phyloP scores from a whole-genome alignment of 345 rosid genomes.

The Ceriops zippeliana region DNA sequence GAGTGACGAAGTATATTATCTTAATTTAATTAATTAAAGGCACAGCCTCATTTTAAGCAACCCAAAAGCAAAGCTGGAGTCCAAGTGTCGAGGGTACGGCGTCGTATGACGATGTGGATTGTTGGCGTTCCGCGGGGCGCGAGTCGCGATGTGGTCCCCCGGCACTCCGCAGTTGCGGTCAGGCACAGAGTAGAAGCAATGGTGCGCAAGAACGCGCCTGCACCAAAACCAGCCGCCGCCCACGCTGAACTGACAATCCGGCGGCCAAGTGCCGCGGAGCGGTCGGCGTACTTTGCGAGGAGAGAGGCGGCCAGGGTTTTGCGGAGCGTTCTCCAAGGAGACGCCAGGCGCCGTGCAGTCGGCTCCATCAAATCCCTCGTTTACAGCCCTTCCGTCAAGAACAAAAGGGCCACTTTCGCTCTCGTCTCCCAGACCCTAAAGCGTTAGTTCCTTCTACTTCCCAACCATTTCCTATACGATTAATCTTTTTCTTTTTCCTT shows the following conservation, averaged over 20 bases:
- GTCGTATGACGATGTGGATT: too few species aligned
- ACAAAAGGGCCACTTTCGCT: slow-evolving; percentile 87
- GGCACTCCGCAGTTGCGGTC: too few species aligned
- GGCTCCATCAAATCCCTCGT: slow-evolving; percentile 82
- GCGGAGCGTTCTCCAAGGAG: slow-evolving; percentile 67
- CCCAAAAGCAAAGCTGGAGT: too few species aligned
- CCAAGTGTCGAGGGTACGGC: too few species aligned
- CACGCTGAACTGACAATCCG: slow-evolving; percentile 4
- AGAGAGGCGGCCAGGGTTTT: slow-evolving; percentile 85
- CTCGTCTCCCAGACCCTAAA: slow-evolving; percentile 94
- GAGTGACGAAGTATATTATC: too few species aligned
- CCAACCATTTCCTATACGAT: background rate
- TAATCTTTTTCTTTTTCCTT: background rate
- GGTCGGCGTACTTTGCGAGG: slow-evolving; percentile 72
- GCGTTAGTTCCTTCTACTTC: slow-evolving; percentile 32
- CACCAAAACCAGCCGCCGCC: slow-evolving; percentile 6
- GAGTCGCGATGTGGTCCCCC: too few species aligned
- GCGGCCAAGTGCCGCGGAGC: slow-evolving; percentile 2
- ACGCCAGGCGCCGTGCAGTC: slow-evolving; percentile 68
- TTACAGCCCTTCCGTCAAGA: slow-evolving; percentile 65
- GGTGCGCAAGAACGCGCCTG: too few species aligned
- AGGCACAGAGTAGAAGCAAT: too few species aligned
- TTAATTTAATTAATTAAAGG: too few species aligned
- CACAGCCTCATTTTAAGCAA: too few species aligned
- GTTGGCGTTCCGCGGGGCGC: too few species aligned